These are phyloP conservation scores for Carpinus fangiana DNA, from an alignment of 306 rosid species.

Conservation along the genomic window DNA sequence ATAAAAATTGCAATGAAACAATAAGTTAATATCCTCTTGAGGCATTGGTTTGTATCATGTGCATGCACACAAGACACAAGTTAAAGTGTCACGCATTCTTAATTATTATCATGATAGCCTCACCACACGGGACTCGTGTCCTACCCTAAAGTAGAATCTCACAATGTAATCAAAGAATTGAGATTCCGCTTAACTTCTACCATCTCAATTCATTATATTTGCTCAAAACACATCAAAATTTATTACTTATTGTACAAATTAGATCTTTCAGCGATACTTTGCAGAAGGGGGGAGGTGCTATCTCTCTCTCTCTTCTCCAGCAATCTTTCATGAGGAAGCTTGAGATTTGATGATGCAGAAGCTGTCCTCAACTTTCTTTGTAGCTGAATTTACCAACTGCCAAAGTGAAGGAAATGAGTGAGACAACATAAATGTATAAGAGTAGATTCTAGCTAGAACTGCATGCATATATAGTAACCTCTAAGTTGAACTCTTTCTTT, in stretches of 20 bases:
- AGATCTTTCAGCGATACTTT: background rate
- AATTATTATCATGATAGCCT: too few species aligned
- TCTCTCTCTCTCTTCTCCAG: background rate
- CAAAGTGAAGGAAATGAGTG: constrained; percentile 4
- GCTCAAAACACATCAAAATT: background rate
- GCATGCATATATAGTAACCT: constrained; percentile 45
- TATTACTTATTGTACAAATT: background rate
- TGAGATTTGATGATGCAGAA: constrained; percentile 59
- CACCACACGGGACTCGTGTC: too few species aligned
- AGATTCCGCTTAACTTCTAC: background rate
- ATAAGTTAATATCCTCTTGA: too few species aligned
- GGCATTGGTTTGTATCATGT: too few species aligned
- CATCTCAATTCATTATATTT: background rate
- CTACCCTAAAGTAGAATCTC: too few species aligned
- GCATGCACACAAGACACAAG: too few species aligned
- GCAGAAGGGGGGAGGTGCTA: background rate
- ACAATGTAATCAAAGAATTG: too few species aligned
- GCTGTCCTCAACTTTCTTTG: constrained; percentile 51
- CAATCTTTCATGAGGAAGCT: background rate
- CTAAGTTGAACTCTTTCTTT: constrained; percentile 45
- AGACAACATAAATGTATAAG: background rate
- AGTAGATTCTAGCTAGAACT: background rate
- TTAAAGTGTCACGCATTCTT: too few species aligned
- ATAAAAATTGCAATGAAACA: too few species aligned
- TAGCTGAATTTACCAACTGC: constrained; percentile 63